These are phyloP conservation scores for Globisporangium yorkense DNA, from an alignment of 352 stramenopile genomes.

Conservation along the genomic window DNA sequence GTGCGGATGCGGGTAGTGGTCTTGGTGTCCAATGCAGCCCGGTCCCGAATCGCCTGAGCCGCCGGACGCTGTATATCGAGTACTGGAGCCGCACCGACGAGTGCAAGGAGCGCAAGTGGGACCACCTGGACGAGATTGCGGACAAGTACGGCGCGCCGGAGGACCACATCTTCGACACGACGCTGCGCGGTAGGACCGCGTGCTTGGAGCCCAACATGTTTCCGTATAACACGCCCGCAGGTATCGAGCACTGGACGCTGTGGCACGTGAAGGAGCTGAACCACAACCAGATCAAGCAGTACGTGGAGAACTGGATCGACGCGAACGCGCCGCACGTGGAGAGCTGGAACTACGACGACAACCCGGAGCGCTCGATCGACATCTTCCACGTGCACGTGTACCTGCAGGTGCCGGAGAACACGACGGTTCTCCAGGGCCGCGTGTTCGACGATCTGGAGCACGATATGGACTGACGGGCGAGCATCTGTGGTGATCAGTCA, in stretches of 20 bases:
- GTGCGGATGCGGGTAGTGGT: conserved; percentile 29
- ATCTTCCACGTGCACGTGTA: conserved; percentile 91
- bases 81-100: conserved; percentile 87
- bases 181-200: conserved; percentile 73
- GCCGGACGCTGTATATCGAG: conserved; percentile 81
- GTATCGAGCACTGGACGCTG: conserved; percentile 87
- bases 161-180: conserved; percentile 81
- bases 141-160: conserved; percentile 71
- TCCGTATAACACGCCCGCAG: conserved; percentile 83
- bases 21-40: conserved; percentile 57
- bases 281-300: conserved; percentile 83
- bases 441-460: conserved; percentile 67
- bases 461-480: conserved; percentile 47
- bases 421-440: conserved; percentile 52
- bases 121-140: conserved; percentile 78
- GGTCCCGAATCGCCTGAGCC: conserved; percentile 26
- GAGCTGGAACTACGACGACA: conserved; percentile 87
- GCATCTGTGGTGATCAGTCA: not conserved
- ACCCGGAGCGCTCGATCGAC: conserved; percentile 83
- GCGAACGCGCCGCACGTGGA: conserved; percentile 72
- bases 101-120: conserved; percentile 87
- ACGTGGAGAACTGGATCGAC: conserved; percentile 86
- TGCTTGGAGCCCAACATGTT: conserved; percentile 88
- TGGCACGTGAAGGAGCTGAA: conserved; percentile 75
- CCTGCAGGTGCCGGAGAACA: conserved; percentile 56